Evolutionary conservation across 1,284 basidiomycete genomes (phyloP), one percentile per base, ranked within the genome.

Genomic region (Vanrija sp.): DNA sequence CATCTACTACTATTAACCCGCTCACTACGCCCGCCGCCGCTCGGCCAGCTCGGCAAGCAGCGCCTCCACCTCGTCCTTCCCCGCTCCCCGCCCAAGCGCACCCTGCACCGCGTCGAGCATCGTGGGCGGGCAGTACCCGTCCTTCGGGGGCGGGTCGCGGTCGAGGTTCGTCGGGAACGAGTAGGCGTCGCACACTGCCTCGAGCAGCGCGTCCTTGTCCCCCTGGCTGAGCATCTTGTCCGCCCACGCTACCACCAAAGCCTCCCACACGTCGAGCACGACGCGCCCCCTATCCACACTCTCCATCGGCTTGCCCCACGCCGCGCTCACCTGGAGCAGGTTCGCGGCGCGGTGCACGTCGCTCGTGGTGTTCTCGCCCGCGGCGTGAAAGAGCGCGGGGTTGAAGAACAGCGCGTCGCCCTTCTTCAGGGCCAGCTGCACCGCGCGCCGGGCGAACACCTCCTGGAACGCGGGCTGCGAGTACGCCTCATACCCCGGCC

Each of bases 321-420:
- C 46, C 22, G 54, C 53, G 12, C 36, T 41, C 20, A 65, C 44
- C 49, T 65, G 63, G 4, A 65, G 27, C 6, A 63, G 55, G 37
- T 61, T 63, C 2, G 57, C 59, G 8, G 27, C 20, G 6, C 59
- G 48, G 45, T 45, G 36, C 9, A 54, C 8, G 45, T 51, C 42
- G 0, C 3, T 4, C 1, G 53, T 57, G 4, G 20, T 22, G 25
- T 63, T 63, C 6, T 43, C 41, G 10, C 61, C 61, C 1, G 61
- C 57, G 12, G 59, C 57, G 37, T 63, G 61, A 52, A 59, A 57
- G 24, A 57, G 54, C 9, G 59, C 61, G n/a, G 61, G 61, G 43
- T 61, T 63, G 51, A 63, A 63, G 55, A 61, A 61, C 3, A 63
- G 22, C 18, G 57, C 56, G 48, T 63, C 61, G 24, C 61, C 61